Conservation (phyloP, 1,139 yeast genomes). For the Pichia sp. region DNA sequence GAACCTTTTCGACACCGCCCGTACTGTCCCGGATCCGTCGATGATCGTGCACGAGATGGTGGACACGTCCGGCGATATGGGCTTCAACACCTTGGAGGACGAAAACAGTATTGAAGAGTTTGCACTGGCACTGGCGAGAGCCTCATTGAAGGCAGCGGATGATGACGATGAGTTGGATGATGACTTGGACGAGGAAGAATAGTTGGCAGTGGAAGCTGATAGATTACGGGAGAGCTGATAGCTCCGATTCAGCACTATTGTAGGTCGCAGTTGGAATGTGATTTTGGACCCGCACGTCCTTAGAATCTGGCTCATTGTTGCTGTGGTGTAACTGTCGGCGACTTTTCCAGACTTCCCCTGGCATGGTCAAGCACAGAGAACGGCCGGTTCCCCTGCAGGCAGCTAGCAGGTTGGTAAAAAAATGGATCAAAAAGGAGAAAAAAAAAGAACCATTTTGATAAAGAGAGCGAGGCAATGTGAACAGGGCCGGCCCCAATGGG, state of each 20-base stretch:
- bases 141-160: not conserved
- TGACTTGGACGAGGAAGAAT: not conserved
- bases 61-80: constrained; percentile 17
- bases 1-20: constrained; percentile 53
- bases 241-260: not conserved
- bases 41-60: constrained; percentile 55
- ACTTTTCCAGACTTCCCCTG: no score
- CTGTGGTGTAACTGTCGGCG: no score
- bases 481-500: no score
- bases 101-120: constrained; percentile 6
- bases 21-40: constrained; percentile 51
- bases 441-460: not conserved
- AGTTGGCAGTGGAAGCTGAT: not conserved
- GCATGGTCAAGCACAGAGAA: not conserved
- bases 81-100: constrained; percentile 14
- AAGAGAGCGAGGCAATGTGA: not conserved
- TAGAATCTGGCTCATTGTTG: not conserved
- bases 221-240: not conserved
- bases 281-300: not conserved
- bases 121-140: not conserved
- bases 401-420: not conserved
- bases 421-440: not conserved
- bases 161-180: not conserved
- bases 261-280: not conserved
- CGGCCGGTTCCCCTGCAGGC: no score